Percentiles rank a stretch among this genome's conserved stretches.
phyloP scores from a whole-genome alignment of 768 basidiomycete species.

The Xerocomus brunneocitrinus region DNA sequence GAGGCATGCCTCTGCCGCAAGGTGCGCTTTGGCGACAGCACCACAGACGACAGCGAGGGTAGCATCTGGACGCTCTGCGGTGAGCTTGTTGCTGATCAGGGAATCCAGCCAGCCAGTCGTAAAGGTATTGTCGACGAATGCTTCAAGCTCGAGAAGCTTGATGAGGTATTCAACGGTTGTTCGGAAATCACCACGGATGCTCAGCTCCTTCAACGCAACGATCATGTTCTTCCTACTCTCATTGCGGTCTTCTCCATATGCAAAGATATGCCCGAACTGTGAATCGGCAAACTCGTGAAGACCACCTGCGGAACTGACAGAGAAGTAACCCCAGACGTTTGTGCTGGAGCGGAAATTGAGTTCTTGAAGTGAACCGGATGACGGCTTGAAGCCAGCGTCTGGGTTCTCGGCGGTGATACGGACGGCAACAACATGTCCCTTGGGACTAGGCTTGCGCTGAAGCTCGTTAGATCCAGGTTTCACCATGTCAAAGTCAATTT shows the following conservation, averaged over 20 bases:
- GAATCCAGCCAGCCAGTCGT: conserved; percentile 99
- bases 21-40: conserved; percentile 90
- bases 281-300: conserved; percentile 99
- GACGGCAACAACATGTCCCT: conserved; percentile 98
- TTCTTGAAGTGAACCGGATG: conserved; percentile 93
- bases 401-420: conserved; percentile 99
- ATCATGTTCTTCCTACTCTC: conserved; percentile 99
- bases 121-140: conserved; percentile 95
- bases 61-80: conserved; percentile 91
- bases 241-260: conserved; percentile 92
- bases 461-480: conserved; percentile 82
- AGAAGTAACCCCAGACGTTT: conserved; percentile 99
- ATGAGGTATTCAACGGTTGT: conserved; percentile 99
- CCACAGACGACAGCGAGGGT: conserved; percentile 94
- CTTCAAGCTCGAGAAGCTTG: conserved; percentile 92
- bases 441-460: conserved; percentile 93
- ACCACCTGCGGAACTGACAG: conserved; percentile 91
- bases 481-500: conserved; percentile 95
- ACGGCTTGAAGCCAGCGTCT: conserved; percentile 99
- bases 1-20: conserved; percentile 86
- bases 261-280: conserved; percentile 99
- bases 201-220: conserved; percentile 94
- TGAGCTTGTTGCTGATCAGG: conserved; percentile 94
- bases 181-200: conserved; percentile 97
- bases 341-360: conserved; percentile 99